Base-by-base conservation (phyloP, 2,329 filamentous ascomycete species). In the Rachicladosporium sp. region DNA sequence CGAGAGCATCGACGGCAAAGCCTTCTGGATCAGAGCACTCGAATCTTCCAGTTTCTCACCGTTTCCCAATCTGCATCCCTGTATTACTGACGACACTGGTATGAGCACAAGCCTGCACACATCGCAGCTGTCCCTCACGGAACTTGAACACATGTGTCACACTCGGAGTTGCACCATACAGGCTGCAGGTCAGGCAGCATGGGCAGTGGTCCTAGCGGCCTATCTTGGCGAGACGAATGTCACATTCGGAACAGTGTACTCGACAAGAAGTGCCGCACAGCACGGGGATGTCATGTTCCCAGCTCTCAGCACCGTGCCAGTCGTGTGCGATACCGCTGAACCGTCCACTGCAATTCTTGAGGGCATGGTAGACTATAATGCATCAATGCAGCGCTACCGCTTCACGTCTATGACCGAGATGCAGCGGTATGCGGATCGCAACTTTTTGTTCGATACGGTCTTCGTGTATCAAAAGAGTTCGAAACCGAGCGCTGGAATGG, bases 381-480 rank as follows among this genome's bases (percentile, higher is more conserved):
- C 73, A 0, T 61, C 67, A 4, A 62, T 87, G 1, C 72, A 81
- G 35, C 77, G 76, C 43, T 67, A 86, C 51, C 84, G 91, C 46
- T 80, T 81, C 49, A 75, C 76, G 0, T 76, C 85, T 1, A 65
- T 94, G 5, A 68, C 71, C 3, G 73, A 76, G 23, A 79, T 93
- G 7, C 84, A 93, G 50, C 76, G 72, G 36, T 80, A 79, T 70
- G 68, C 84, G 11, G 31, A 15, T 33, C 31, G 31, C 11, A 78
- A 78, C 0, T 69, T 74, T 42, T 66, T 91, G 0, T 94, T 95
- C 49, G 87, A 95, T 53, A 89, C 86, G 0, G 67, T 95, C 1
- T 76, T 95, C 43, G 81, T 85, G 0, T 89, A 87, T 52, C 88
- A 94, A 53, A 84, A 82, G 47, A 53, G 67, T 42, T 48, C 37